Evolutionary conservation across 2,329 filamentous ascomycete genomes (phyloP).

Genomic region (Dactylellina leptospora): DNA sequence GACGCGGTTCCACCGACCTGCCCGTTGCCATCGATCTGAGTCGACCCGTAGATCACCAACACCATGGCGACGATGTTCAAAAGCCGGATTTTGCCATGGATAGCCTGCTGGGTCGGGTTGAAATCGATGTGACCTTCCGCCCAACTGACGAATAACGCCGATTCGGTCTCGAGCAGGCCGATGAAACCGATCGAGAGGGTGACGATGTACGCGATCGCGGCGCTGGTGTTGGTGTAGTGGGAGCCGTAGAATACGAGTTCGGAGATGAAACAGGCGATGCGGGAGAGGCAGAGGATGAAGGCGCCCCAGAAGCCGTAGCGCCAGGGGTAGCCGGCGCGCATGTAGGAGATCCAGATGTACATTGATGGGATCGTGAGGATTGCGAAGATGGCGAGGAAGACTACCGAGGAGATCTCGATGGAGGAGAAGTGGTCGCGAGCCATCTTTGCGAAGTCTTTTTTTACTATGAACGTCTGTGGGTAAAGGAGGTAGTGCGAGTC

Average conservation of each 20-base stretch:
- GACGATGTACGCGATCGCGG: constrained; percentile 41
- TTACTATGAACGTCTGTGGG: background rate
- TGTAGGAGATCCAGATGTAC: constrained; percentile 44
- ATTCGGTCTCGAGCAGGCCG: constrained; percentile 43
- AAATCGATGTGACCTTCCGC: constrained; percentile 37
- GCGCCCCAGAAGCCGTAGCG: constrained; percentile 53
- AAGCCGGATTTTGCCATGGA: constrained; percentile 41
- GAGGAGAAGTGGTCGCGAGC: constrained; percentile 22
- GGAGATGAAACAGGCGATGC: constrained; percentile 48
- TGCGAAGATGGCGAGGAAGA: constrained; percentile 35
- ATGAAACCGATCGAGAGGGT: constrained; percentile 48
- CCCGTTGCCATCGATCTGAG: constrained; percentile 11
- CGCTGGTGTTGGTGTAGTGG: constrained; percentile 30
- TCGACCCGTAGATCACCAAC: constrained; percentile 33
- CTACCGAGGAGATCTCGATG: constrained; percentile 41
- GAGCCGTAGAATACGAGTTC: constrained; percentile 49
- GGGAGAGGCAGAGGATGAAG: constrained; percentile 42
- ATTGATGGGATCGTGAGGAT: constrained; percentile 39
- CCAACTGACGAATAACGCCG: constrained; percentile 42
- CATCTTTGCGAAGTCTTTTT: constrained; percentile 11
- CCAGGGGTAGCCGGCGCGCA: constrained; percentile 41
- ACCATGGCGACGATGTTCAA: constrained; percentile 39
- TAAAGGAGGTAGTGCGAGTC: background rate
- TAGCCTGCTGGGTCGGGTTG: constrained; percentile 16
- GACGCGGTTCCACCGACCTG: background rate